Evolutionary conservation across 306 rosid species (phyloP), one percentile per base, ranked within the genome.

Genomic region (Prunus mira): DNA sequence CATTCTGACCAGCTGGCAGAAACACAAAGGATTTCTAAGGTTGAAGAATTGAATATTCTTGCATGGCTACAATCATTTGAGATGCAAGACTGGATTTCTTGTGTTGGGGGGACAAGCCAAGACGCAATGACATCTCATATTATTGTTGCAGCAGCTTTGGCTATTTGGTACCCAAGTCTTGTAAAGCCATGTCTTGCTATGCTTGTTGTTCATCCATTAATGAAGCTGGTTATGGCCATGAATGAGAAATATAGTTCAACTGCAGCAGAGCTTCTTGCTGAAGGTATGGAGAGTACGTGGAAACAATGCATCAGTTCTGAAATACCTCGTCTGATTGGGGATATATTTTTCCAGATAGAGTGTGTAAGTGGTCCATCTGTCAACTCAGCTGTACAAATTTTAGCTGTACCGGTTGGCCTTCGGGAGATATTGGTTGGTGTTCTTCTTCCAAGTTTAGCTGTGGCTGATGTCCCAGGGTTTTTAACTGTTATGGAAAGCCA

Each of bases 81-180:
- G 88, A 79, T 92, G 92, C 98, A 89, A 74, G 98, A 95, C 76
- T 95, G 98, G 98, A 90, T 90, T 90, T 95, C 97, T 76, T 95
- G 97, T 77, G 88, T 95, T 71, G 97, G 98, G 55, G 98, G 98
- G 80, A 92, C 91, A 55, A 92, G 98, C 84, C 98, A 95, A 91
- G 97, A 95, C 80, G 97, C 96, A 46, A 92, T 95, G 96, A 84
- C 97, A 68, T 92, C 97, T 84, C 97, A 87, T 84, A 88, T 95
- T 80, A 88, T 95, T 86, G 93, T 95, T 84, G 98, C 98, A 69
- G 96, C 92, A 45, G 96, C 98, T 69, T 81, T 95, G 87, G 95
- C 97, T 84, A 88, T 92, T 79, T 95, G 98, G 98, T 95, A 95
- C 65, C 98, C 97, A 65, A 95, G 89, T 80, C 96, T 90, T 78